A percentile compares a stretch with the other conserved stretches of the same genome.
Conservation (phyloP, 2,329 filamentous ascomycete species). For the Ilyonectria destructans region DNA sequence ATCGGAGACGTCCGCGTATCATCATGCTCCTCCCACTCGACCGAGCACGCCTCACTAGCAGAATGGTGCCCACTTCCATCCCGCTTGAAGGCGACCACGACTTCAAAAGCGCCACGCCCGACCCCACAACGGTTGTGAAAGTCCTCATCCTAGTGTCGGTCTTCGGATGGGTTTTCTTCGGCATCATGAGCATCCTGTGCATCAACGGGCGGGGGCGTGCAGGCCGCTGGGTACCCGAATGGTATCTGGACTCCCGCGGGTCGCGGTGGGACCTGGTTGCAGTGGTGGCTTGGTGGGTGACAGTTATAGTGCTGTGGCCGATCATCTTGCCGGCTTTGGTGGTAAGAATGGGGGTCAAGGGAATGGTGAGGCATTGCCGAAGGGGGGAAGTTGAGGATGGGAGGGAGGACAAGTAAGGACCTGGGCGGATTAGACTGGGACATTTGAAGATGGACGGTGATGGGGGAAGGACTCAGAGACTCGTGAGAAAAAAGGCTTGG, state of each 20-base stretch:
- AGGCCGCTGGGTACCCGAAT: constrained; percentile 54
- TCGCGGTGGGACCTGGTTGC: constrained; percentile 39
- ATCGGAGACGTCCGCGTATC: not conserved
- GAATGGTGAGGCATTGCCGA: constrained; percentile 56
- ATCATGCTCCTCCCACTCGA: not conserved
- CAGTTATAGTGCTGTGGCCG: constrained; percentile 59
- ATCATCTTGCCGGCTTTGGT: constrained; percentile 79
- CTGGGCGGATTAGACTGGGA: not conserved
- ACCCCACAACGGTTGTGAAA: constrained; percentile 33
- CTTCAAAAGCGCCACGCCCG: constrained; percentile 28
- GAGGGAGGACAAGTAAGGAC: constrained; percentile 45
- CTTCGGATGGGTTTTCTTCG: constrained; percentile 52
- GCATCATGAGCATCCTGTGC: constrained; percentile 52
- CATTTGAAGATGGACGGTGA: not conserved
- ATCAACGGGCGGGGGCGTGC: constrained; percentile 51
- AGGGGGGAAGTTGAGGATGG: constrained; percentile 65
- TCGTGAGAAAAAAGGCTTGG: not conserved
- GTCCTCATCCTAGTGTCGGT: constrained; percentile 48
- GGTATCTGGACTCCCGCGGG: constrained; percentile 52
- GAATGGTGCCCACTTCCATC: constrained; percentile 3
- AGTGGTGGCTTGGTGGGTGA: constrained; percentile 51
- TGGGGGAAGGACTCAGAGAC: not conserved
- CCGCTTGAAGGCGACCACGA: constrained; percentile 11
- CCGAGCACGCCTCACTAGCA: not conserved
- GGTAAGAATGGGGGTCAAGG: constrained; percentile 74